Base-by-base conservation (phyloP, 75 land plant species). In the Pinus tabuliformis region DNA sequence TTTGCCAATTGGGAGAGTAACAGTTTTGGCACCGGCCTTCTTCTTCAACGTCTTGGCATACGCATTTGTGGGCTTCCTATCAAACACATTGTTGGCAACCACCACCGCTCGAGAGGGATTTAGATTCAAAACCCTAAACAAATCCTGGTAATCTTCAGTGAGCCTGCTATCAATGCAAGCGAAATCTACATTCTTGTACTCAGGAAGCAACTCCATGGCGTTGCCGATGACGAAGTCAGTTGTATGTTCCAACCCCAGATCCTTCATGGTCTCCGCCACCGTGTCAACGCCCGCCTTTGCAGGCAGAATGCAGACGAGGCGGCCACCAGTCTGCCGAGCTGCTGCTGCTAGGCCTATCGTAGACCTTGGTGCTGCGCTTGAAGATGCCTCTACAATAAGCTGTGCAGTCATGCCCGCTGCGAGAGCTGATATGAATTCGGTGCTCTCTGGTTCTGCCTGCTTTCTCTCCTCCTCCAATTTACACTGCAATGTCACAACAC, bases 341-440 rank as follows among this genome's bases (percentile, higher is more conserved):
- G 92, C 90, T 0, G 84, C 88, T 9, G 75, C 83, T 21, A 91
- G 77, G 12, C 88, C 86, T 17, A 87, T 58, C 3, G 80, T 82
- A 59, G 81, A 59, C 42, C 6, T 39, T 3, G 62, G 77, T 56
- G 83, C 78, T 7, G 76, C 57, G 14, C 45, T 45, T 39, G 70
- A 78, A 76, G 84, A 85, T 8, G 83, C 92, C 52, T 85, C 82
- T 6, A 87, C 88, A 83, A 91, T 87, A 26, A 89, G 81, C 58
- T 86, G 81, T 12, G 91, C 84, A 45, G 83, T 82, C 78, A 75
- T 87, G 45, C 94, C 94, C 1, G 92, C 94, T 2, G 94, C 94
- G 61, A 91, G 62, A 22, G 94, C 94, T 11, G 94, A 87, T 26
- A 91, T 73, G 76, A 87, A 87, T 86, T 91, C 94, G 1, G 82